Evolutionary conservation across 2,329 filamentous ascomycete genomes (phyloP).

Genomic region (Bipolaris victoriae): DNA sequence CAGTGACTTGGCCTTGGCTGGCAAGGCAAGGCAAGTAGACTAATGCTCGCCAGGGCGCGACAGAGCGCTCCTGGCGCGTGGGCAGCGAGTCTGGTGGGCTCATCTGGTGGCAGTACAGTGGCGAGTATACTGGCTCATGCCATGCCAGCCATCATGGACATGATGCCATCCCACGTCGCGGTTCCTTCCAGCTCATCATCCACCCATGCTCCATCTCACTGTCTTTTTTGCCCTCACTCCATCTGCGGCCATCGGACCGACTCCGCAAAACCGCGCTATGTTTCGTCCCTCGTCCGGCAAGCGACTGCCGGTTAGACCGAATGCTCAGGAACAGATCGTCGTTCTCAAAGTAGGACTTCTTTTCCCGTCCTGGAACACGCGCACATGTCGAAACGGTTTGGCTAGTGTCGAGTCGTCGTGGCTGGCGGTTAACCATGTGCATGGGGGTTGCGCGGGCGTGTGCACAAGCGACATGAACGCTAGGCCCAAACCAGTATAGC

Average conservation of each 20-base stretch:
- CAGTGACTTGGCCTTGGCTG: conserved; percentile 2
- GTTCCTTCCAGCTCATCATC: conserved; percentile 7
- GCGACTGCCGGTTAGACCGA: conserved; percentile 1
- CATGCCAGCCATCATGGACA: conserved; percentile 11
- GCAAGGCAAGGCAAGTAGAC: not conserved
- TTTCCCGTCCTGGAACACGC: conserved; percentile 1
- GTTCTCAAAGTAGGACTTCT: conserved; percentile 5
- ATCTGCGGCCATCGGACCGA: conserved; percentile 11
- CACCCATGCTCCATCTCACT: conserved; percentile 4
- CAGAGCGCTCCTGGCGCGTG: not conserved
- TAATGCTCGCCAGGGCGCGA: conserved; percentile 5
- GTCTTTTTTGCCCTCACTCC: not conserved
- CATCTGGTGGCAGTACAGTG: conserved; percentile 9
- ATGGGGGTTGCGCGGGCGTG: not conserved
- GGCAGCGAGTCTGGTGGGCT: not conserved
- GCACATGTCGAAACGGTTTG: conserved; percentile 1
- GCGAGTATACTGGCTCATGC: conserved; percentile 16
- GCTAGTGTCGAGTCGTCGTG: conserved; percentile 1
- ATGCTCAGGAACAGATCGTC: conserved; percentile 12
- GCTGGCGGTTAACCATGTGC: not conserved
- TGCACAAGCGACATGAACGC: not conserved
- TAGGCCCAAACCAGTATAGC: not conserved
- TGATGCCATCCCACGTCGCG: conserved; percentile 5
- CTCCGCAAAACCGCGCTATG: conserved; percentile 12
- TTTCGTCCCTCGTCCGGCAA: conserved; percentile 14